Conservation (phyloP, 1,139 yeast genomes). For the Suhomyces panamericanus region DNA sequence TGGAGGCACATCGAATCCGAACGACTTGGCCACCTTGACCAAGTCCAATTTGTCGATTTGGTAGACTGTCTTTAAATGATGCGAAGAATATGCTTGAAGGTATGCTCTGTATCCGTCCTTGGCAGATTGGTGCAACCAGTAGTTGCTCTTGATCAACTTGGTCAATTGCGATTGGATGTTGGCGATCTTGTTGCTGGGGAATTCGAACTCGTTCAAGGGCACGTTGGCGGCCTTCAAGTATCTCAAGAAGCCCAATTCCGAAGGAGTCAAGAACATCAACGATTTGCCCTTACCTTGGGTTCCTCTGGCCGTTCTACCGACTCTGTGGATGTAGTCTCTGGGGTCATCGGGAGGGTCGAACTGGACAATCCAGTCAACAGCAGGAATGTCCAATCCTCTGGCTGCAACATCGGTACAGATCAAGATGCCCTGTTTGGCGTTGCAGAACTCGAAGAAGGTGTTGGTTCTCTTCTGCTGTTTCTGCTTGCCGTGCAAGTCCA, state of each 20-base stretch:
- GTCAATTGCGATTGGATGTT: conserved; percentile 93
- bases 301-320: conserved; percentile 51
- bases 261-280: conserved; percentile 90
- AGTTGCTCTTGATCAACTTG: conserved; percentile 86
- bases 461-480: conserved; percentile 97
- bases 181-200: conserved; percentile 90
- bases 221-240: conserved; percentile 96
- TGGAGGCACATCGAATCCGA: conserved; percentile 95
- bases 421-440: conserved; percentile 67
- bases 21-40: conserved; percentile 91
- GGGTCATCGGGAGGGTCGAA: conserved; percentile 85
- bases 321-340: conserved; percentile 47
- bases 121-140: conserved; percentile 92
- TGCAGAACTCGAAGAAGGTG: conserved; percentile 96
- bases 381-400: conserved; percentile 32
- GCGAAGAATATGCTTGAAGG: conserved; percentile 95
- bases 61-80: conserved; percentile 91
- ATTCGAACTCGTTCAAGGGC: conserved; percentile 94
- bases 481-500: conserved; percentile 96
- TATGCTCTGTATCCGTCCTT: conserved; percentile 97
- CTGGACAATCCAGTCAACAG: conserved; percentile 33
- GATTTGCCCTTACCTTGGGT: conserved; percentile 89
- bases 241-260: conserved; percentile 90
- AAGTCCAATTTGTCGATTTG: conserved; percentile 93
- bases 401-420: conserved; percentile 34